Conservation (phyloP, 441 rosid genomes). For the Biscutella laevigata region DNA sequence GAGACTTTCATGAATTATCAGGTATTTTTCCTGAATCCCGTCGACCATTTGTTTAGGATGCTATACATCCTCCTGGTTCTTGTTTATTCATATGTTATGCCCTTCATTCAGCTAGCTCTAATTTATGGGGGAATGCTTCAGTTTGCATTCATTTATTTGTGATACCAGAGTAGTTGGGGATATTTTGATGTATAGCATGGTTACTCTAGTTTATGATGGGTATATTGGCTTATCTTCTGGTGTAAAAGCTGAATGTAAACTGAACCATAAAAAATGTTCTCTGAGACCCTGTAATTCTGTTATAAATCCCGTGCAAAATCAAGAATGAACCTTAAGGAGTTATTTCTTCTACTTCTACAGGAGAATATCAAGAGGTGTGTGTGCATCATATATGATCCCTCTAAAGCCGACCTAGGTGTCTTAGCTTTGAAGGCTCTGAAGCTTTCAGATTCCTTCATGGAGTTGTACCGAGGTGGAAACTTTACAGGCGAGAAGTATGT, state of each 20-base stretch:
- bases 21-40: constrained; percentile 32
- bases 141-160: not conserved
- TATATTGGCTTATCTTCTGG: not conserved
- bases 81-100: not conserved
- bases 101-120: not conserved
- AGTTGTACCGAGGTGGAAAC: constrained; percentile 59
- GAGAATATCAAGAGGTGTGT: constrained; percentile 94
- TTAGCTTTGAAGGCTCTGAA: constrained; percentile 92
- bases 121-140: not conserved
- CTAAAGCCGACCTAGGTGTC: constrained; percentile 77
- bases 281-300: not conserved
- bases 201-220: not conserved
- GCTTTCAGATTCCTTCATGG: constrained; percentile 96
- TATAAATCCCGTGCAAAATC: not conserved
- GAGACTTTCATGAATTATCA: constrained; percentile 98
- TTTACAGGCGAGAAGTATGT: constrained; percentile 92
- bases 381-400: constrained; percentile 93
- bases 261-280: not conserved
- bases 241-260: not conserved
- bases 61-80: not conserved
- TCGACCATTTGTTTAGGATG: not conserved
- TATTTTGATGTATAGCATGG: not conserved
- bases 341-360: constrained; percentile 29
- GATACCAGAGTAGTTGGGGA: not conserved
- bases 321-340: not conserved